Base-by-base conservation (phyloP, 2,329 filamentous ascomycete genomes). In the Aspergillus fructus region DNA sequence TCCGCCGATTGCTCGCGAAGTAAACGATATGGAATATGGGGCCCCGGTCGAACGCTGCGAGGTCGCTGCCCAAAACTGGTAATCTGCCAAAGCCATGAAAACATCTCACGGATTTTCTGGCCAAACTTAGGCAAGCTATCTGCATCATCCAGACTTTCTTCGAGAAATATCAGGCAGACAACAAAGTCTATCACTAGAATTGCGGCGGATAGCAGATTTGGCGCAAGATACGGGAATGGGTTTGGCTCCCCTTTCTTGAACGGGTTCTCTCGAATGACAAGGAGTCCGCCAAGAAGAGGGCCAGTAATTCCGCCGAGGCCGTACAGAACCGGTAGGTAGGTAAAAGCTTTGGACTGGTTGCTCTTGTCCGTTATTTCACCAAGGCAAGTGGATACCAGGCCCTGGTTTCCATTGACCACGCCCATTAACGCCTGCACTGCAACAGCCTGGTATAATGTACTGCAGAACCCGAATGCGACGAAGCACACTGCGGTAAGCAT, bases 291-390 rank as follows among this genome's bases (percentile, higher is more conserved):
- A n/a, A 97, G 76, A 1, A 96, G 86, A 0, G 94, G 94, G 0
- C 94, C 94, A 0, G 93, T 94, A 60, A 99, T 96, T 43, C 90
- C 91, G 17, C 94, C 94, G 34, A 99, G 80, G 4, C 93, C 93
- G 74, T 99, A 99, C n/a, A 97, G 88, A 40, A 97, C 89, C 0
- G 94, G 94, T 42, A 99, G 79, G 78, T 96, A 99, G 2, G 90
- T 94, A 68, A 99, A 99, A 0, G 92, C 94, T 53, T 85, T 84
- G 68, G 91, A 94, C 80, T 99, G 94, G 73, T 99, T 99, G 62
- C 89, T 94, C 54, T 91, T 86, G 71, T 97, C 93, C 2, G 94
- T 99, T 52, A 99, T 89, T 74, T 99, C 94, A 41, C 94, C 94
- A 49, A 99, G 75, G 49, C 93, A 96, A 0, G 94, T 97, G 7